Base-by-base conservation (phyloP, 2,329 filamentous ascomycete genomes). In the Xenoacremonium recifei region DNA sequence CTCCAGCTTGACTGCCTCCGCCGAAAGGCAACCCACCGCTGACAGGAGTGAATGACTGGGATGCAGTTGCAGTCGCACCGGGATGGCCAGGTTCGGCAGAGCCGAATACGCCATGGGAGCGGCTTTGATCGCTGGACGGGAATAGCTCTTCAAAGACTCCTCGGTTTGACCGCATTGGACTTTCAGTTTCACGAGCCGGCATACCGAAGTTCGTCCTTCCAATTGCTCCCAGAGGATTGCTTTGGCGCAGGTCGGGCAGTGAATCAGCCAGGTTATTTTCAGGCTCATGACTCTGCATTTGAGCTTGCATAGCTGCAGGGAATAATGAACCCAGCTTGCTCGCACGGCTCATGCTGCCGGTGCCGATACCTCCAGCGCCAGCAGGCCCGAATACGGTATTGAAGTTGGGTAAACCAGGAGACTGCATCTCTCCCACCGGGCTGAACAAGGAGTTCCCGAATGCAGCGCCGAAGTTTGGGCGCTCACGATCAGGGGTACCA, bases 291-390 rank as follows among this genome's bases (percentile, higher is more conserved):
- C 70, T 69, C 45, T 90, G 87, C 85, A 95, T 91, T 63, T 95
- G 89, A 25, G 90, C 87, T 67, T 96, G 91, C 87, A 95, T 91
- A 4, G 86, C 84, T 2, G 83, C 71, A 7, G 92, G 91, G 59
- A 99, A 96, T 18, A 99, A 72, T 2, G 89, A 91, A 3, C 87
- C 87, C 29, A 96, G 74, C 65, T 91, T 95, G 70, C 87, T 93
- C 5, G 81, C 77, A 27, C 89, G 83, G 21, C 87, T 82, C 34
- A 87, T 79, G 38, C 85, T 85, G 37, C 84, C 84, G 6, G 82
- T 69, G 42, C 73, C 75, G 43, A 72, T 73, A 29, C 72, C 70
- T 42, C 74, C 76, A 17, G 74, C 71, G 27, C 78, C 71, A 5
- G 72, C 66, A n/a, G 80, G 74, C 5, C 84, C 85, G 61, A 93